Evolutionary conservation across 2,329 filamentous ascomycete species (phyloP).

Genomic region (Alternaria sp.): DNA sequence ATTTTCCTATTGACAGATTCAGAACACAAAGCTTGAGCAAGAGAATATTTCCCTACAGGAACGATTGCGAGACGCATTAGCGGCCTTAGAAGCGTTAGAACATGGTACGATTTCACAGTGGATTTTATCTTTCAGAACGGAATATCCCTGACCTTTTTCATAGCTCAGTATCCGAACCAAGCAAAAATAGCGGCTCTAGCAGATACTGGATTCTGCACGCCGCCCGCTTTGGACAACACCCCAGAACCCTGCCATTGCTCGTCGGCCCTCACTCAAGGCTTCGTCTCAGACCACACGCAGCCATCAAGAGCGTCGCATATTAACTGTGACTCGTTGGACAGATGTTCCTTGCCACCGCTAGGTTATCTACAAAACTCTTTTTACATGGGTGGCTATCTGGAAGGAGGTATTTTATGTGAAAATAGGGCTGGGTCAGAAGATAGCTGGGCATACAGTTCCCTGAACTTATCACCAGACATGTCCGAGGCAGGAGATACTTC

Average conservation of each 20-base stretch:
- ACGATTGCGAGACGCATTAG: constrained; percentile 1
- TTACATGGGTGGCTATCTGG: too few relatives aligned
- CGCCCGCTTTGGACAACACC: not conserved
- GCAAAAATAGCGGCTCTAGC: not conserved
- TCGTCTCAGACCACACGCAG: not conserved
- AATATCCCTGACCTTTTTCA: not conserved
- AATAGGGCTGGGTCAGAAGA: too few relatives aligned
- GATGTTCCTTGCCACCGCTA: too few relatives aligned
- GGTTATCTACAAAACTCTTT: too few relatives aligned
- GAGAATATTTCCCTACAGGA: constrained; percentile 6
- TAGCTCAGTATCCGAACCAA: not conserved
- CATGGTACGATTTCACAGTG: constrained; percentile 5
- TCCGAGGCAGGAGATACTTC: not conserved
- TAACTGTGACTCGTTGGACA: too few relatives aligned
- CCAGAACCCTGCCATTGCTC: not conserved
- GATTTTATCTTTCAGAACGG: not conserved
- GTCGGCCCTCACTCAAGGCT: not conserved
- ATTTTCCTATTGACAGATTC: constrained; percentile 6
- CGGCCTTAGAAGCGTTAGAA: constrained; percentile 11
- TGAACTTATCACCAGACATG: not conserved
- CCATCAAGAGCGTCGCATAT: not conserved
- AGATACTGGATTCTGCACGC: not conserved
- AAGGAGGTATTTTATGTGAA: too few relatives aligned
- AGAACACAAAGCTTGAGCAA: constrained; percentile 14
- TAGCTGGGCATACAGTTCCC: too few relatives aligned